Evolutionary conservation across 306 rosid genomes (phyloP).

Genomic region (Castanea sativa): DNA sequence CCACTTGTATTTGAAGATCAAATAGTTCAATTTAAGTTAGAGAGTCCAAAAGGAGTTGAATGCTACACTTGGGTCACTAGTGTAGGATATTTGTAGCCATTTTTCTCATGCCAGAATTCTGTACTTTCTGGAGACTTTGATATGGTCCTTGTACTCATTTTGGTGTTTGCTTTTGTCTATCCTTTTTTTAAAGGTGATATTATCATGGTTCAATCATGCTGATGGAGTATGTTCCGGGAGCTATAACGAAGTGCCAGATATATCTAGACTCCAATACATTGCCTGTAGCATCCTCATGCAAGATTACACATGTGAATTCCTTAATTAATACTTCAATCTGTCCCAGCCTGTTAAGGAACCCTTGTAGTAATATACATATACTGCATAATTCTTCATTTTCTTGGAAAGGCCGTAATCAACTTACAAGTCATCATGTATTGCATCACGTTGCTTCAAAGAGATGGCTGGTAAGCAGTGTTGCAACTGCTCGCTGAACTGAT

Average conservation of each 20-base stretch:
- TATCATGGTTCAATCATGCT: slow-evolving; percentile 83
- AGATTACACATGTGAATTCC: slow-evolving; percentile 50
- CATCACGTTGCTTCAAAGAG: slow-evolving; percentile 55
- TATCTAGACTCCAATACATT: slow-evolving; percentile 34
- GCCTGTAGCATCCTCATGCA: slow-evolving; percentile 49
- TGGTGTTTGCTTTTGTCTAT: neutral
- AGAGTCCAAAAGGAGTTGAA: neutral
- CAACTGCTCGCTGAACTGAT: neutral
- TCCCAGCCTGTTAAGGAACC: slow-evolving; percentile 31
- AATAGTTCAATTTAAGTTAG: neutral
- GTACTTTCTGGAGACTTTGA: neutral
- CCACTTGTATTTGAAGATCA: neutral
- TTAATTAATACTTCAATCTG: slow-evolving; percentile 21
- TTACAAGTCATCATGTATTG: slow-evolving; percentile 42
- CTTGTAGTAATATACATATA: slow-evolving; percentile 27
- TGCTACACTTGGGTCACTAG: neutral
- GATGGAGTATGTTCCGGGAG: slow-evolving; percentile 60
- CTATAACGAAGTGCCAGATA: slow-evolving; percentile 38
- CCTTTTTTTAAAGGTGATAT: slow-evolving; percentile 31
- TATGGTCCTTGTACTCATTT: neutral
- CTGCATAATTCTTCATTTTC: slow-evolving; percentile 41
- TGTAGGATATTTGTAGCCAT: neutral
- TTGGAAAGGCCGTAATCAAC: slow-evolving; percentile 55
- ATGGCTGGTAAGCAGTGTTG: slow-evolving; percentile 61
- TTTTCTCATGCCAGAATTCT: neutral